Conservation (phyloP, 2,329 filamentous ascomycete genomes). For the Sclerotinia nivalis region DNA sequence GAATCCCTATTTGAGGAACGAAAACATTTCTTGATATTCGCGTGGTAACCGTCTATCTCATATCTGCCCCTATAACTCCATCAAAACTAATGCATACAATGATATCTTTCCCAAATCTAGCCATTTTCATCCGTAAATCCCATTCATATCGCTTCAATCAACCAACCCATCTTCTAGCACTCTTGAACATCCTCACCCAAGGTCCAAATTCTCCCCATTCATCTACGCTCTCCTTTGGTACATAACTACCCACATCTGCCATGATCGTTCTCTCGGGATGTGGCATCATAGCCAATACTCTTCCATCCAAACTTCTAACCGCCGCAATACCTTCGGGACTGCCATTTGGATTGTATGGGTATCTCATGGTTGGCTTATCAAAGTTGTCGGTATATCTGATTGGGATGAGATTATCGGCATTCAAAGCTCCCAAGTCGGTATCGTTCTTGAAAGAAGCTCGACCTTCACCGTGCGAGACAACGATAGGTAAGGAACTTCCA, state of each 20-base stretch:
- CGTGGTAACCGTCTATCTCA: not conserved
- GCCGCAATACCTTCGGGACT: constrained; percentile 69
- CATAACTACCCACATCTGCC: constrained; percentile 65
- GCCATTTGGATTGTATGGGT: constrained; percentile 84
- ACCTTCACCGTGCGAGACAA: constrained; percentile 88
- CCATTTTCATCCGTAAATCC: constrained; percentile 5
- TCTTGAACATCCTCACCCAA: constrained; percentile 71
- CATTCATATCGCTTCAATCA: constrained; percentile 22
- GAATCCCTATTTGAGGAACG: no score
- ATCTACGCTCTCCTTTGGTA: constrained; percentile 55
- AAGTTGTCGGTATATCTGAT: constrained; percentile 86
- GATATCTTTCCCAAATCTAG: constrained; percentile 14
- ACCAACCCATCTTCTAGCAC: constrained; percentile 67
- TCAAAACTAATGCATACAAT: constrained; percentile 7
- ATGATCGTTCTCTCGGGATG: constrained; percentile 72
- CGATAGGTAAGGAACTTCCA: constrained; percentile 79
- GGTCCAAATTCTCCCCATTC: constrained; percentile 71
- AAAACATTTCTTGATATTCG: not conserved
- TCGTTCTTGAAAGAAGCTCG: constrained; percentile 68
- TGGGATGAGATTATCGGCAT: constrained; percentile 68
- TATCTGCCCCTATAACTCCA: constrained; percentile 9
- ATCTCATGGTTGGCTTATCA: constrained; percentile 71
- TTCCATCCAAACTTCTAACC: constrained; percentile 63
- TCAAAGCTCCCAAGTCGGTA: constrained; percentile 55
- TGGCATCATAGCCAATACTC: constrained; percentile 72